A percentile compares a stretch with the other conserved stretches of the same genome.
phyloP scores from a whole-genome alignment of 2,329 filamentous ascomycete species.

The Cordyceps militaris region DNA sequence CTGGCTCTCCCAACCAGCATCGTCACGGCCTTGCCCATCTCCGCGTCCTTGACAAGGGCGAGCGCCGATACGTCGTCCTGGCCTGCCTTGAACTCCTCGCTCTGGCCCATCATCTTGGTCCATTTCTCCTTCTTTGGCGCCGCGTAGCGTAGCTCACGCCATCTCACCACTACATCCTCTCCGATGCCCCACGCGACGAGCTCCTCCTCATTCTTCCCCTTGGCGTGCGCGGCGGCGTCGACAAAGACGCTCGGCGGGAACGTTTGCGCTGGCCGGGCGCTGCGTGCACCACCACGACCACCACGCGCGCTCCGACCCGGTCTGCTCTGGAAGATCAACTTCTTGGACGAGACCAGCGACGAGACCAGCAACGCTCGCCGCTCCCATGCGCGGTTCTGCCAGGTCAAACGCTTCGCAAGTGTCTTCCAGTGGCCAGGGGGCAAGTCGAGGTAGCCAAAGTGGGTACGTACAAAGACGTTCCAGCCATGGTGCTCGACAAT shows the following conservation, averaged over 20 bases:
- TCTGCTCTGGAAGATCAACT: neutral
- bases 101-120: conserved; percentile 23
- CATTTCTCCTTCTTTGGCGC: conserved; percentile 8
- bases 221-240: neutral
- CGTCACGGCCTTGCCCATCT: conserved; percentile 16
- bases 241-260: conserved; percentile 9
- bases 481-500: conserved; percentile 33
- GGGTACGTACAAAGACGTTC: conserved; percentile 34
- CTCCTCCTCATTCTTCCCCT: conserved; percentile 23
- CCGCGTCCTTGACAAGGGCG: conserved; percentile 26
- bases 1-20: conserved; percentile 36
- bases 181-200: conserved; percentile 39
- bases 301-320: neutral
- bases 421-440: conserved; percentile 25
- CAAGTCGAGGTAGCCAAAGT: conserved; percentile 30
- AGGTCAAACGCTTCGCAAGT: conserved; percentile 33
- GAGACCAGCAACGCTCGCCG: conserved; percentile 26
- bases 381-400: conserved; percentile 39
- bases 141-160: conserved; percentile 22
- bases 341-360: conserved; percentile 9
- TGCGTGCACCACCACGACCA: conserved; percentile 8
- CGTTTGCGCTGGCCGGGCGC: conserved; percentile 13
- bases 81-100: conserved; percentile 28
- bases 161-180: conserved; percentile 36
- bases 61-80: conserved; percentile 36